A percentile compares a stretch with the other conserved stretches of the same genome.
These are phyloP conservation scores for Phytophthora capsici DNA, from an alignment of 352 stramenopile species.

Conservation along the genomic window DNA sequence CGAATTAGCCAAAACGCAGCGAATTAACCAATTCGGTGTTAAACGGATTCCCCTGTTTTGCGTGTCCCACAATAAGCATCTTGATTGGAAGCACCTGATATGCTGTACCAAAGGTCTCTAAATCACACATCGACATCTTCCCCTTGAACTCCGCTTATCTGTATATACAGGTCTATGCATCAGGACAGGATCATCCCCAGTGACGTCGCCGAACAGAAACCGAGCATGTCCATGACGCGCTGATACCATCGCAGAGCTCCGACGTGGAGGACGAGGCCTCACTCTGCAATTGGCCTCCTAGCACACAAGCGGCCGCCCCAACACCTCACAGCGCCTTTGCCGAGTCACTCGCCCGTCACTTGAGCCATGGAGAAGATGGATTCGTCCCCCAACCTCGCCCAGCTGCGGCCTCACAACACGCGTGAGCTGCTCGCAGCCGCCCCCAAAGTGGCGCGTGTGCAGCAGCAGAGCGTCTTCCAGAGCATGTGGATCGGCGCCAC, in stretches of 20 bases:
- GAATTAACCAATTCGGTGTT: constrained; percentile 22
- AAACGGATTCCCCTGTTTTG: constrained; percentile 8
- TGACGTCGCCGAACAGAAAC: constrained; percentile 21
- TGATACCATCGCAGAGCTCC: constrained; percentile 10
- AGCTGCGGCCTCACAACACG: constrained; percentile 42
- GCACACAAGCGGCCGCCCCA: constrained; percentile 11
- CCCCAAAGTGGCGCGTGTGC: constrained; percentile 25
- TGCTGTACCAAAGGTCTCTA: neutral
- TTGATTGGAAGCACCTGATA: constrained; percentile 25
- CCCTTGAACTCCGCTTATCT: neutral
- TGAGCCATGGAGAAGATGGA: constrained; percentile 46
- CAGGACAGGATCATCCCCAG: neutral
- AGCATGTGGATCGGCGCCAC: constrained; percentile 85
- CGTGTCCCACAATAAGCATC: constrained; percentile 25
- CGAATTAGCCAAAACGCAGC: constrained; percentile 8
- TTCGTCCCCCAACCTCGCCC: constrained; percentile 19
- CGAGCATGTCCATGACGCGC: constrained; percentile 19
- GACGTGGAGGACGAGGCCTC: constrained; percentile 19
- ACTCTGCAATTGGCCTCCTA: constrained; percentile 34
- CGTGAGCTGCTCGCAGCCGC: constrained; percentile 39
- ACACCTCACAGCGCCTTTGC: neutral
- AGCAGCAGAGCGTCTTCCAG: constrained; percentile 72
- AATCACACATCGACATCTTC: neutral
- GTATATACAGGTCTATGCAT: neutral
- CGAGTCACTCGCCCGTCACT: neutral